Evolutionary conservation across 2,329 filamentous ascomycete species (phyloP), one percentile per base, ranked within the genome.

Genomic region (Ceratocystis colombiana): DNA sequence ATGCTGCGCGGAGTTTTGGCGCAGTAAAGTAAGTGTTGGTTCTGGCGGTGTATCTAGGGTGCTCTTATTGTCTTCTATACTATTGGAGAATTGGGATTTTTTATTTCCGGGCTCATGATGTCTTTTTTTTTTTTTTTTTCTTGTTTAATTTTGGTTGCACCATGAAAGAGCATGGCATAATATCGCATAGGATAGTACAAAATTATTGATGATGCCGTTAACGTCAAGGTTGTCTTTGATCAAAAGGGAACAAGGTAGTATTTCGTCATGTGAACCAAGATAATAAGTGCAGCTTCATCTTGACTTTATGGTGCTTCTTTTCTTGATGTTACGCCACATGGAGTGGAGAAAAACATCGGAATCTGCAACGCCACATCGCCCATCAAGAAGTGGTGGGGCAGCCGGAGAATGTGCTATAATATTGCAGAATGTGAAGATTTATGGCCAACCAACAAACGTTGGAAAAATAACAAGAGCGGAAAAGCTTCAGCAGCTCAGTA

Each of bases 1-100:
- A 94, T 96, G 88, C 76, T 96, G 72, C 84, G 91, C 71, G 82
- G 85, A 71, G 90, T 96, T 50, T 78, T 96, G 72, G 89, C 90
- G 30, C 83, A 89, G 72, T 93, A 82, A 69, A 22, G 44, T 5
- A 17, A 22, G 3, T 53, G 22, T 15, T 53, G 22, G 4, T 28
- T 64, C 7, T 33, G 25, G 37, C 10, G 2, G 48, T 2, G 22
- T 25, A 53, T 28, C 7, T 12, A 53, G 8, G 48, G 25, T 10
- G 48, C 48, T 15, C 20, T 25, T 15, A 28, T 53, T 28, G 20
- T 53, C 37, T 41, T 41, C 15, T 15, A 53, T 53, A 53, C 48
- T 6, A 25, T 53, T 53, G 10, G 22, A 20, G 17, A 25, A 3
- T 17, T 2, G 22, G 6, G 30, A 46, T 46, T 61, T 30, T 45